Base-by-base conservation (phyloP, 2,329 filamentous ascomycete genomes). In the Calonectria hawksworthii region DNA sequence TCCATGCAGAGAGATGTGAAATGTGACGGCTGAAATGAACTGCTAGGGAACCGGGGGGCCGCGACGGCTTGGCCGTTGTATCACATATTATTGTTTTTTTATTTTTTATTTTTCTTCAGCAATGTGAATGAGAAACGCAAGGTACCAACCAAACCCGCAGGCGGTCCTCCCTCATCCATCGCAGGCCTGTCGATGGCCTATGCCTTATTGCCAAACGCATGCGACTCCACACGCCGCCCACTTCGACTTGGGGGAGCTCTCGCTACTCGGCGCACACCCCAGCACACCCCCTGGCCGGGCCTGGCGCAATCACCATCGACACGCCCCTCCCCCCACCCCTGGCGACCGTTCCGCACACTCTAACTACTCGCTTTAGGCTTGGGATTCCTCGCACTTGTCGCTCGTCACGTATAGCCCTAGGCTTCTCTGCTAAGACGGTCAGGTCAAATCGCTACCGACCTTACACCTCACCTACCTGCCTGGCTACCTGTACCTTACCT, bases 171-270 rank as follows among this genome's bases (percentile, higher is more conserved):
- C 21, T 76, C 72, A 68, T 79, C 65, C 68, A 76, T 76, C 75
- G 76, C 78, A 73, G 73, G 64, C 74, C 75, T 77, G 75, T 81
- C 73, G 76, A 81, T 80, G 68, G 54, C 64, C 76, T 80, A 67
- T 80, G 77, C 79, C 77, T 81, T 80, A 80, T 81, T 80, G 68
- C 73, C 76, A 81, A 80, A 79, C 79, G 74, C 63, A 70, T 74
- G 23, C 59, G 72, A 75, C 77, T 73, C 77, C 78, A 79, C 77
- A 44, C 67, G 77, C 67, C 73, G 64, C 74, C 74, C 72, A 73
- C 75, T 76, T 76, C 70, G 38, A 61, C 70, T 66, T 68, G 38
- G 51, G 51, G 34, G 38, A 41, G 56, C 56, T 38, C 56, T 59
- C 4, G 23, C 16, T 23, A 6, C 56, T 63, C 14, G 36, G 23